Evolutionary conservation across 2,329 filamentous ascomycete genomes (phyloP).

Genomic region (Paecilomyces niveus): DNA sequence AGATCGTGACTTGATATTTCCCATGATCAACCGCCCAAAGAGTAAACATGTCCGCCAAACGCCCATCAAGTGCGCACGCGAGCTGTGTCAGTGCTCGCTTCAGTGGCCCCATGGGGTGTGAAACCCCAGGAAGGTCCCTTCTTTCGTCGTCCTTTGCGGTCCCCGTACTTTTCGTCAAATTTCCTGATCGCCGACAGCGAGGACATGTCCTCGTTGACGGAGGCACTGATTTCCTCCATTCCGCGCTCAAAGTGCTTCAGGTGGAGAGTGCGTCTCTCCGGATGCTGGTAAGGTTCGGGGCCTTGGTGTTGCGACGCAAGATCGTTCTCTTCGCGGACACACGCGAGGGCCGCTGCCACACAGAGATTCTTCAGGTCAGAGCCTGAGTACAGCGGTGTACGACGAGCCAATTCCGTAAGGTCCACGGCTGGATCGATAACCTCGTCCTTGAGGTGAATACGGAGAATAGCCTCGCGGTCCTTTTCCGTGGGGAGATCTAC

Average conservation of each 20-base stretch:
- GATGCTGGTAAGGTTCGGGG: slow-evolving; percentile 51
- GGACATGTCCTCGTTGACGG: slow-evolving; percentile 89
- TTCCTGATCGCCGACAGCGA: slow-evolving; percentile 79
- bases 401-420: slow-evolving; percentile 35
- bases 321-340: slow-evolving; percentile 42
- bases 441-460: slow-evolving; percentile 45
- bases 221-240: slow-evolving; percentile 80
- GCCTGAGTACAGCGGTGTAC: slow-evolving; percentile 45
- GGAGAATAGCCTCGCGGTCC: slow-evolving; percentile 41
- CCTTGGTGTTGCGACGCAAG: slow-evolving; percentile 28
- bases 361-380: slow-evolving; percentile 47
- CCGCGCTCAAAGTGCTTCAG: slow-evolving; percentile 75
- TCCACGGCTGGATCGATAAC: slow-evolving; percentile 34
- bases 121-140: slow-evolving; percentile 51
- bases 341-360: slow-evolving; percentile 43
- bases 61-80: slow-evolving; percentile 32
- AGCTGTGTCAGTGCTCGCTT: slow-evolving; percentile 27
- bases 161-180: slow-evolving; percentile 93
- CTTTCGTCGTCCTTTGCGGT: slow-evolving; percentile 61
- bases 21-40: slow-evolving; percentile 2
- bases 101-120: slow-evolving; percentile 26
- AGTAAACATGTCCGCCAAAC: neutral
- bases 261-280: slow-evolving; percentile 60
- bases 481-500: slow-evolving; percentile 42
- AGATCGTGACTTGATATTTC: neutral